Percentiles rank a stretch among this genome's conserved stretches.
phyloP scores from a whole-genome alignment of 768 basidiomycete species.

The Naganishia antarctica region DNA sequence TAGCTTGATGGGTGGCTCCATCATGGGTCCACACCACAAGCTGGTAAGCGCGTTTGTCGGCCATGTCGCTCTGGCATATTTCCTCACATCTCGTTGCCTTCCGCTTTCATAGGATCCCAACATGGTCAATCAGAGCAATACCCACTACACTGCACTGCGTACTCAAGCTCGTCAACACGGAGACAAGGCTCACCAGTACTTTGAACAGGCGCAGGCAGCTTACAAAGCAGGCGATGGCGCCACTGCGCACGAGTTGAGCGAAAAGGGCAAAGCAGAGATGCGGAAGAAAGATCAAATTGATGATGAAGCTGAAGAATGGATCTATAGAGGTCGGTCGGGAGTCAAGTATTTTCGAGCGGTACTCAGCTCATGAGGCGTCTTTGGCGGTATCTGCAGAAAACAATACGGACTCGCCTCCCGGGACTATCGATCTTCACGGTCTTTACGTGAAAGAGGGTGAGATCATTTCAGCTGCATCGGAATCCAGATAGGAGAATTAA shows the following conservation, averaged over 20 bases:
- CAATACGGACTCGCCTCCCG: slow-evolving; percentile 62
- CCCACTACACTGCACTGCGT: slow-evolving; percentile 65
- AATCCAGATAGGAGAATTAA: too few relatives aligned
- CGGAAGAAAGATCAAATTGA: slow-evolving; percentile 72
- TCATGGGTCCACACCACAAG: slow-evolving; percentile 34
- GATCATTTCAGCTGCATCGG: background rate
- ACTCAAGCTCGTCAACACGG: slow-evolving; percentile 72
- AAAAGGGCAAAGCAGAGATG: slow-evolving; percentile 74
- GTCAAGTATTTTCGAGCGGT: background rate
- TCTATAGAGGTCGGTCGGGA: slow-evolving; percentile 62
- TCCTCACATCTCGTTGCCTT: background rate
- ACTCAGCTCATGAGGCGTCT: background rate
- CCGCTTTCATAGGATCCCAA: slow-evolving; percentile 44
- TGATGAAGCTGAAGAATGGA: slow-evolving; percentile 77
- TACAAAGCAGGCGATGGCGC: slow-evolving; percentile 69
- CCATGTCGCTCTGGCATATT: too few relatives aligned
- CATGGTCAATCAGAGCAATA: slow-evolving; percentile 61
- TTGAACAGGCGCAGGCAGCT: slow-evolving; percentile 63
- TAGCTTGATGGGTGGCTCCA: slow-evolving; percentile 35
- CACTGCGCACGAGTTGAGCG: slow-evolving; percentile 72
- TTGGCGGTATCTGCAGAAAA: slow-evolving; percentile 37
- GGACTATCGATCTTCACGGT: slow-evolving; percentile 83
- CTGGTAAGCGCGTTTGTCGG: slow-evolving; percentile 25
- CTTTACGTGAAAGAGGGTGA: slow-evolving; percentile 77
- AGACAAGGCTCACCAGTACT: slow-evolving; percentile 52